Percentiles rank a stretch among this genome's conserved stretches.
Conservation (phyloP, 169 alveolate genomes). For the Eimeria necatrix region DNA sequence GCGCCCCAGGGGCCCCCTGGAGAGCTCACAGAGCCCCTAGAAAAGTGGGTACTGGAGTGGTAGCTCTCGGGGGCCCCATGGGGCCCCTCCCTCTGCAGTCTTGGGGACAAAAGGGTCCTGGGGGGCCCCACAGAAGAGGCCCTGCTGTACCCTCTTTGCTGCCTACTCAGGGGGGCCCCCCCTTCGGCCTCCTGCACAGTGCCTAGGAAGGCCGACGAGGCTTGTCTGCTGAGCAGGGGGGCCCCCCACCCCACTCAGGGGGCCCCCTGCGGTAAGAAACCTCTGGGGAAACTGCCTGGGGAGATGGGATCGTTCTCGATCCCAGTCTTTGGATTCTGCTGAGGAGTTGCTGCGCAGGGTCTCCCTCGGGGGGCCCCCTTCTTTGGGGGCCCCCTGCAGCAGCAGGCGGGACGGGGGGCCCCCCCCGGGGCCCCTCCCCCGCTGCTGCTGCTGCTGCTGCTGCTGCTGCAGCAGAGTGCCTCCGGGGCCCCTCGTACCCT, state of each 20-base stretch:
- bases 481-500: neutral
- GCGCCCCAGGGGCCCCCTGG: no score
- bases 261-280: neutral
- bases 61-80: no score
- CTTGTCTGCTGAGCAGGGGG: neutral
- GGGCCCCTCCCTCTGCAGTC: no score
- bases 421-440: neutral
- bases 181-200: neutral
- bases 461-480: neutral
- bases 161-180: neutral
- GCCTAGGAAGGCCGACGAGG: neutral
- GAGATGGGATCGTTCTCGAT: neutral
- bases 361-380: neutral
- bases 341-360: neutral
- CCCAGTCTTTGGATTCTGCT: neutral
- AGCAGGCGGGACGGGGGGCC: neutral
- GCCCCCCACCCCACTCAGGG: neutral
- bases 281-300: neutral
- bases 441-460: neutral
- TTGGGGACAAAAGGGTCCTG: neutral
- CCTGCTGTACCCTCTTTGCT: neutral
- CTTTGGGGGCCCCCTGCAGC: no score
- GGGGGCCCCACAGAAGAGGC: neutral
- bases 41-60: no score
- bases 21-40: no score